A percentile compares a stretch with the other conserved stretches of the same genome.
These are phyloP conservation scores for Pyrus communis DNA, from an alignment of 306 rosid genomes.

Conservation along the genomic window DNA sequence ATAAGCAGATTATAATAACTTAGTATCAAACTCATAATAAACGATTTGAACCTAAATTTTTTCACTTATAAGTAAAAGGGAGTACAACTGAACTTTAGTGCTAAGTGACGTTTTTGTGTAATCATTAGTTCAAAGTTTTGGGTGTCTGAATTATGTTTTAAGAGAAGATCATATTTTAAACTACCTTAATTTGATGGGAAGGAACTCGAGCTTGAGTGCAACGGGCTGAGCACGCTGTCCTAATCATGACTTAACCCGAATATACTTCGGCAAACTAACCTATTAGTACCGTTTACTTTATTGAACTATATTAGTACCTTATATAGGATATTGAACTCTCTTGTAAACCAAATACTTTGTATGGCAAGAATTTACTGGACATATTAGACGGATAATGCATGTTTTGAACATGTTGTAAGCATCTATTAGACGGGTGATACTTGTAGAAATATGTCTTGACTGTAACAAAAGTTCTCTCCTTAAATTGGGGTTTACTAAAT, in stretches of 20 bases:
- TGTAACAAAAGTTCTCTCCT: too few relatives aligned
- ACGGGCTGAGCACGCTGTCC: not conserved
- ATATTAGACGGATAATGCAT: too few relatives aligned
- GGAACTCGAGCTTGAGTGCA: not conserved
- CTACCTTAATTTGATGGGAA: too few relatives aligned
- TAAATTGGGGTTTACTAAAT: too few relatives aligned
- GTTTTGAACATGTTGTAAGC: too few relatives aligned
- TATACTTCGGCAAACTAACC: not conserved
- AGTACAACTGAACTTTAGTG: rapidly evolving
- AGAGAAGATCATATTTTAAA: not conserved
- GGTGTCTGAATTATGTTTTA: not conserved
- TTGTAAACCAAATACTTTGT: not conserved
- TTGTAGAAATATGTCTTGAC: not conserved
- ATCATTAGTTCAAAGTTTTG: not conserved
- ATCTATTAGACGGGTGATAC: not conserved
- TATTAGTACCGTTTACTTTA: too few relatives aligned
- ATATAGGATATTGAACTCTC: not conserved
- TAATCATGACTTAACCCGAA: not conserved
- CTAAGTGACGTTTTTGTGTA: not conserved
- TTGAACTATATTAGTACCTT: too few relatives aligned
- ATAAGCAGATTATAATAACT: too few relatives aligned
- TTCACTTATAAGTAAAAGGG: too few relatives aligned
- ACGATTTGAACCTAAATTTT: rapidly evolving
- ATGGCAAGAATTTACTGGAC: not conserved
- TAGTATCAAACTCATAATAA: too few relatives aligned